These are phyloP conservation scores for Penicillium paneum DNA, from an alignment of 2,329 filamentous ascomycete species.

Conservation along the genomic window DNA sequence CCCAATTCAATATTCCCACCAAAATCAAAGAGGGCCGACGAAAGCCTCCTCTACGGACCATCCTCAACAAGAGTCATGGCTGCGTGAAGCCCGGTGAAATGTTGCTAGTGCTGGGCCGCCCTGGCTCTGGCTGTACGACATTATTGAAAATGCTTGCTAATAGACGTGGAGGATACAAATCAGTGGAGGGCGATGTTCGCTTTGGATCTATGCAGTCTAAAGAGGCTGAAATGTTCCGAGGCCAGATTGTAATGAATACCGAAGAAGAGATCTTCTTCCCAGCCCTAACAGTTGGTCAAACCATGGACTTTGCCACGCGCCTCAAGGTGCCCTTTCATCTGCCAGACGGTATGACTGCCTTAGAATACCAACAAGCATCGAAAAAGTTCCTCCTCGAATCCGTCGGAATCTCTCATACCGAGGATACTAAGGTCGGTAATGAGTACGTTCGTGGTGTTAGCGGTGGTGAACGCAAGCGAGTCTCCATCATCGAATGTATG, in stretches of 20 bases:
- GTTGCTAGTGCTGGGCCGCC: slow-evolving; percentile 66
- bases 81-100: slow-evolving; percentile 71
- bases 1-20: slow-evolving; percentile 56
- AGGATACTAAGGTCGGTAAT: slow-evolving; percentile 65
- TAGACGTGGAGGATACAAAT: slow-evolving; percentile 56
- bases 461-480: slow-evolving; percentile 66
- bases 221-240: slow-evolving; percentile 49
- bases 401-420: slow-evolving; percentile 58
- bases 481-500: slow-evolving; percentile 65
- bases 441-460: slow-evolving; percentile 65
- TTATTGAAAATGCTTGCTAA: slow-evolving; percentile 69
- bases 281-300: slow-evolving; percentile 50
- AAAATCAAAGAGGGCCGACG: slow-evolving; percentile 52
- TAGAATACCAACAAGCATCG: slow-evolving; percentile 48
- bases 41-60: slow-evolving; percentile 60
- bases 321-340: slow-evolving; percentile 55
- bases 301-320: slow-evolving; percentile 55
- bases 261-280: slow-evolving; percentile 55
- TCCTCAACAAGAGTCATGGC: slow-evolving; percentile 63
- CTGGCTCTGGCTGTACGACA: slow-evolving; percentile 68
- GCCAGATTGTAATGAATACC: slow-evolving; percentile 57
- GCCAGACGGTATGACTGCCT: slow-evolving; percentile 44
- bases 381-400: slow-evolving; percentile 57
- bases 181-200: slow-evolving; percentile 57
- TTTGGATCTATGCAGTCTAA: slow-evolving; percentile 50